Percentiles rank a stretch among this genome's conserved stretches.
These are phyloP conservation scores for Calycina herbarum DNA, from an alignment of 2,329 filamentous ascomycete genomes.

Conservation along the genomic window DNA sequence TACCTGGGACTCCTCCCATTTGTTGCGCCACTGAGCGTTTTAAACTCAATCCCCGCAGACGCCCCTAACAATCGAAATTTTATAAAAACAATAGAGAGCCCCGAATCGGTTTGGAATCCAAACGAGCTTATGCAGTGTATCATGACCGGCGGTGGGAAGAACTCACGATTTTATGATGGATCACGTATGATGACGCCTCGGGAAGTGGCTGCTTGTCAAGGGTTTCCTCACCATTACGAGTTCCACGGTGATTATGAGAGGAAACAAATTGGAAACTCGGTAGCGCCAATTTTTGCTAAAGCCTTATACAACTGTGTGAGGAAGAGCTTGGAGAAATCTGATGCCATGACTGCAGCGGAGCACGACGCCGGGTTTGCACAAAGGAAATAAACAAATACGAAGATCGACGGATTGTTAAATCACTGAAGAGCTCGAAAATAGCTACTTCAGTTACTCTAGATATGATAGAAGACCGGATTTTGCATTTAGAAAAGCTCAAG, in stretches of 20 bases:
- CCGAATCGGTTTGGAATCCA: background rate
- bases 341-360: background rate
- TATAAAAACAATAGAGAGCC: background rate
- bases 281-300: background rate
- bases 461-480: background rate
- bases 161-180: background rate
- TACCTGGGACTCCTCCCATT: background rate
- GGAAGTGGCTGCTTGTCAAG: background rate
- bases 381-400: background rate
- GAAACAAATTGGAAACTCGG: conserved; percentile 2
- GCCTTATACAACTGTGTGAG: background rate
- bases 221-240: background rate
- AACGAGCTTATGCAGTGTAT: background rate
- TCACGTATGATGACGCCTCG: background rate
- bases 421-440: background rate
- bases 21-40: background rate
- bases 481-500: no score
- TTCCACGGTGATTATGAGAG: background rate
- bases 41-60: background rate
- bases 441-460: background rate
- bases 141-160: background rate
- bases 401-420: background rate
- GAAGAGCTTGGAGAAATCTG: conserved; percentile 1
- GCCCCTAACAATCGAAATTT: background rate
- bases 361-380: background rate